A percentile compares a stretch with the other conserved stretches of the same genome.
These are phyloP conservation scores for Penicillium aurantiogriseum DNA, from an alignment of 2,329 filamentous ascomycete genomes.

Conservation along the genomic window DNA sequence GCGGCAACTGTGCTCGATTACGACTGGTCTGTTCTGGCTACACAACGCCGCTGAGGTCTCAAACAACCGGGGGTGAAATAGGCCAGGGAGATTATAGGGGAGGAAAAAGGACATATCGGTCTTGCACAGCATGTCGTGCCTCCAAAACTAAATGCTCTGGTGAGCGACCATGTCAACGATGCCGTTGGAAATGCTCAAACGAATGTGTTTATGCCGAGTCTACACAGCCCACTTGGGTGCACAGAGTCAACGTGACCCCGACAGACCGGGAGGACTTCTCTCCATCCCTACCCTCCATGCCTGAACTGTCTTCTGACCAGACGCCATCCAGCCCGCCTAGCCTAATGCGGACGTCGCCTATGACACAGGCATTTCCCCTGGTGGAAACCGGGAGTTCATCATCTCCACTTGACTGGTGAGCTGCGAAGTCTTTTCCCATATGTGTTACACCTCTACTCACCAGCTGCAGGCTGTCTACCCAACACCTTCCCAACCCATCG, in stretches of 20 bases:
- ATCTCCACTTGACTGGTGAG: conserved; percentile 16
- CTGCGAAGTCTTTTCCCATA: neutral
- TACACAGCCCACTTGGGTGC: conserved; percentile 21
- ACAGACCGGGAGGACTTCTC: neutral
- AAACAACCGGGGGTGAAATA: neutral
- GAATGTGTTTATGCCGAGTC: conserved; percentile 20
- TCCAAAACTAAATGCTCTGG: conserved; percentile 26
- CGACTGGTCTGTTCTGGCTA: conserved; percentile 23
- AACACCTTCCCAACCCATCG: conserved; percentile 10
- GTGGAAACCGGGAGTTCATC: neutral
- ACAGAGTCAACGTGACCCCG: conserved; percentile 8
- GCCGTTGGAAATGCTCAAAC: conserved; percentile 5
- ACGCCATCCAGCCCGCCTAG: neutral
- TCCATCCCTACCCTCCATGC: neutral
- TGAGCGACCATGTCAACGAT: conserved; percentile 21
- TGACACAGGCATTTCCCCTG: neutral
- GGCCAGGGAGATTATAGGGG: conserved; percentile 4
- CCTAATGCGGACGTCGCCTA: neutral
- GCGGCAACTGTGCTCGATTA: conserved; percentile 21
- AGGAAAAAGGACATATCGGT: conserved; percentile 21
- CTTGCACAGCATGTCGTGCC: conserved; percentile 19
- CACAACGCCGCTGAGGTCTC: conserved; percentile 7
- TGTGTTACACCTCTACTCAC: neutral
- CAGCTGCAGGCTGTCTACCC: conserved; percentile 9
- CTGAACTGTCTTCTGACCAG: neutral